Conservation (phyloP, 106 monocot species). For the Amphibolis antarctica region DNA sequence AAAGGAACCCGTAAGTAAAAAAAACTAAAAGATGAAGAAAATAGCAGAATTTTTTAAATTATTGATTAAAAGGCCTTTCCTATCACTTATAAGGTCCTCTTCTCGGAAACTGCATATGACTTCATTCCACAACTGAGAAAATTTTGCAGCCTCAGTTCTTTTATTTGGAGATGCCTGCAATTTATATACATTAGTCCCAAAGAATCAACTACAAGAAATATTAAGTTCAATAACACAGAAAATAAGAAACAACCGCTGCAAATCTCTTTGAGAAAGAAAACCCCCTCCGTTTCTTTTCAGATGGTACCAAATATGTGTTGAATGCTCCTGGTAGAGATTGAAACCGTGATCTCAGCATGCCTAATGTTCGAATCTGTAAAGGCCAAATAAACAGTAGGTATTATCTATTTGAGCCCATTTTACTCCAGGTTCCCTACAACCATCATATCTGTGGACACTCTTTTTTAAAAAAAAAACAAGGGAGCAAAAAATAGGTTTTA, state of each 20-base stretch:
- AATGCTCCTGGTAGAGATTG: conserved; percentile 92
- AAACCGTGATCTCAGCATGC: conserved; percentile 93
- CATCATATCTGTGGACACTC: no score
- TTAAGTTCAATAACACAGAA: neutral
- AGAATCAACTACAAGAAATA: neutral
- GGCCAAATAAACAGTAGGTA: neutral
- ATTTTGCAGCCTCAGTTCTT: conserved; percentile 93
- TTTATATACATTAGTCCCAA: neutral
- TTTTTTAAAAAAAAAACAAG: no score
- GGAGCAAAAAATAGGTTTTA: no score
- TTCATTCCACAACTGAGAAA: conserved; percentile 99
- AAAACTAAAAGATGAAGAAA: neutral
- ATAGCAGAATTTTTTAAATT: neutral
- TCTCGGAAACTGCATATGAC: conserved; percentile 91
- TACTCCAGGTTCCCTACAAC: no score
- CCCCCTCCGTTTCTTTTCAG: conserved; percentile 55
- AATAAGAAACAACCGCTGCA: conserved; percentile 49
- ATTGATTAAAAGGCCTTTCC: conserved; percentile 24
- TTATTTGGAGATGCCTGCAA: conserved; percentile 76
- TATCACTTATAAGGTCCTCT: conserved; percentile 96
- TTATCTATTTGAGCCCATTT: neutral
- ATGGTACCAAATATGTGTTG: conserved; percentile 75
- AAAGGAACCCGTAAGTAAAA: neutral
- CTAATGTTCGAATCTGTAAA: conserved; percentile 78
- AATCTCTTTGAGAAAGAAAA: conserved; percentile 75